phyloP scores from a whole-genome alignment of 2,329 filamentous ascomycete species.

The Pezizomycotina sp. region DNA sequence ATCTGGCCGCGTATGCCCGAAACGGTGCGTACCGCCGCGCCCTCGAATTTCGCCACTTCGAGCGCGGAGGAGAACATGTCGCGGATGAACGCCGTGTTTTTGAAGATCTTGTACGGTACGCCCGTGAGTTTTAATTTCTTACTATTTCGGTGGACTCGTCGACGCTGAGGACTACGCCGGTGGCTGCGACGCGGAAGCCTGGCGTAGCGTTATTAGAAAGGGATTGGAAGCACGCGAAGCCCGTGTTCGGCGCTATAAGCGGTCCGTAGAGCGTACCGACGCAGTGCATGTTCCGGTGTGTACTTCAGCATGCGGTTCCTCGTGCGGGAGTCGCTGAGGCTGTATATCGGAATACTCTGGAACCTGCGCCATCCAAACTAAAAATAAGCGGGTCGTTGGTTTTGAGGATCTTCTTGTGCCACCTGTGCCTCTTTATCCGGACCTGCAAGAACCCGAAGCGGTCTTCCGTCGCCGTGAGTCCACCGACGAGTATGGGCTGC shows the following conservation, averaged over 20 bases:
- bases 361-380: conserved; percentile 89
- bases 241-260: conserved; percentile 84
- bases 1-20: conserved; percentile 92
- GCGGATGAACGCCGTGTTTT: conserved; percentile 96
- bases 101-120: conserved; percentile 91
- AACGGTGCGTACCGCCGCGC: conserved; percentile 86
- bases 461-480: conserved; percentile 84
- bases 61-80: conserved; percentile 92
- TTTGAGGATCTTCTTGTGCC: conserved; percentile 99
- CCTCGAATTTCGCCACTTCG: conserved; percentile 96
- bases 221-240: conserved; percentile 84
- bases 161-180: conserved; percentile 80
- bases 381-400: conserved; percentile 96
- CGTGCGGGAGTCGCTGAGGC: conserved; percentile 81
- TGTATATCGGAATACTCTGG: conserved; percentile 83
- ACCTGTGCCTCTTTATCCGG: conserved; percentile 89
- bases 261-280: conserved; percentile 92
- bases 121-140: conserved; percentile 98
- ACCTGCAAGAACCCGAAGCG: conserved; percentile 91
- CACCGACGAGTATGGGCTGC: conserved; percentile 74
- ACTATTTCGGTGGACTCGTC: conserved; percentile 95
- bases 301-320: conserved; percentile 98
- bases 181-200: conserved; percentile 86
- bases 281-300: conserved; percentile 98
- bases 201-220: conserved; percentile 61